Conservation (phyloP, 192 early-diverging fungal species). For the Coemansia sp. region DNA sequence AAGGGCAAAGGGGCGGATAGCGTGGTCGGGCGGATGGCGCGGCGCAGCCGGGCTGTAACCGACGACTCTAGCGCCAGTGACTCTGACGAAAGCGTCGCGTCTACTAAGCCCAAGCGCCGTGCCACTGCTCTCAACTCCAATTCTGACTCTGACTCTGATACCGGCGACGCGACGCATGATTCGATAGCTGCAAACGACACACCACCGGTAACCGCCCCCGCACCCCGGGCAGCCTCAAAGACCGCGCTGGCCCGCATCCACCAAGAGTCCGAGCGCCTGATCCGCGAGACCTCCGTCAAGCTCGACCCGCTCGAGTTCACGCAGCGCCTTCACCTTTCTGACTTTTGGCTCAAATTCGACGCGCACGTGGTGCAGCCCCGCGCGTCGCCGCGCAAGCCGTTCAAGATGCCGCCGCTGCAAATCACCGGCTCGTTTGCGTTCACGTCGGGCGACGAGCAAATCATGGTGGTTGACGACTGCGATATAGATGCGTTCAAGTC, state of each 20-base stretch:
- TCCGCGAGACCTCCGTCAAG: conserved; percentile 39
- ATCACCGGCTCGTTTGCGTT: conserved; percentile 13
- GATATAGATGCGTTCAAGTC: background rate
- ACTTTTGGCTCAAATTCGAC: conserved; percentile 30
- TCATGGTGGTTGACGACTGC: conserved; percentile 26
- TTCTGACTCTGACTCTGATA: background rate
- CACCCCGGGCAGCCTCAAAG: conserved; percentile 30
- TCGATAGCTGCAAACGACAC: background rate
- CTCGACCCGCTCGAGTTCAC: conserved; percentile 42
- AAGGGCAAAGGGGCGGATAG: conserved; percentile 3
- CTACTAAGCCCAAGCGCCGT: no score
- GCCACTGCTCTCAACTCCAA: no score
- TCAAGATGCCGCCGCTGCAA: conserved; percentile 2
- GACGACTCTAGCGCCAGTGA: conserved; percentile 16
- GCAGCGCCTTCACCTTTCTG: conserved; percentile 9
- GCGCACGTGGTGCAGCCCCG: background rate
- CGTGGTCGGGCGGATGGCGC: conserved; percentile 19
- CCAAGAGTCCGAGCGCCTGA: conserved; percentile 42
- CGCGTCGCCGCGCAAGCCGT: background rate
- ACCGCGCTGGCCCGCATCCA: conserved; percentile 32
- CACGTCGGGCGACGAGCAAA: conserved; percentile 17
- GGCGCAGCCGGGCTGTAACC: conserved; percentile 3
- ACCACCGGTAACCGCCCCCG: background rate
- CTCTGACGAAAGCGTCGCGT: background rate
- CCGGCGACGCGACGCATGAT: background rate